Conservation (phyloP, 257 asterid genomes). For the Solanum phureja region DNA sequence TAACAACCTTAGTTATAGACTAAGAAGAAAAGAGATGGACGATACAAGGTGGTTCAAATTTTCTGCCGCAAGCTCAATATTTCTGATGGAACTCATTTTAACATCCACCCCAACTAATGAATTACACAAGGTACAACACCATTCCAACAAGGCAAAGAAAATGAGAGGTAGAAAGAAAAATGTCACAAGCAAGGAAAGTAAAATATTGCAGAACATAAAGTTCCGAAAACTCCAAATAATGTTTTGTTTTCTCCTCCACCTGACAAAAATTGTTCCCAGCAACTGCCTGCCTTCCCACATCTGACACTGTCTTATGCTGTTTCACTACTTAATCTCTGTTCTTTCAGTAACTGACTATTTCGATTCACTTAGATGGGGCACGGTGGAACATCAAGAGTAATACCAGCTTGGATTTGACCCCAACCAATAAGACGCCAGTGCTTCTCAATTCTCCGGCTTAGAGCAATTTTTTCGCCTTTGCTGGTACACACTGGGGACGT, state of each 20-base stretch:
- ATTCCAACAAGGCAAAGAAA: not conserved
- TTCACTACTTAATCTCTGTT: not conserved
- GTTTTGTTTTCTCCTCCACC: constrained; percentile 44
- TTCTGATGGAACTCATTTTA: not conserved
- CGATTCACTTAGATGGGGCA: constrained; percentile 45
- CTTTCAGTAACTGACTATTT: not conserved
- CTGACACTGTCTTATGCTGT: constrained; percentile 2
- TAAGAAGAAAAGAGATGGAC: no score
- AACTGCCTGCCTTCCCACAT: constrained; percentile 49
- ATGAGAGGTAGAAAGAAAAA: not conserved
- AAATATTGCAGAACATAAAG: not conserved
- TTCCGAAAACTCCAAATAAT: constrained; percentile 11
- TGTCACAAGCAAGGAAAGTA: not conserved
- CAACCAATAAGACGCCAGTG: constrained; percentile 99
- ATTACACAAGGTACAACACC: constrained; percentile 2
- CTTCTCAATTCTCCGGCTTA: constrained; percentile 94
- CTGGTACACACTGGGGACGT: constrained; percentile 98
- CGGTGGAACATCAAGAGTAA: constrained; percentile 83
- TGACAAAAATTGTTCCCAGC: constrained; percentile 50
- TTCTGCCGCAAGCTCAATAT: not conserved
- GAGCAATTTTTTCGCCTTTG: constrained; percentile 83
- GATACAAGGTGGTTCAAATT: not conserved
- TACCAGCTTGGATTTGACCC: constrained; percentile 96
- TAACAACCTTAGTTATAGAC: no score
- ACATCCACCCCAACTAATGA: not conserved